Evolutionary conservation across 257 asterid genomes (phyloP), one percentile per base, ranked within the genome.

Genomic region (Solanum chaucha): DNA sequence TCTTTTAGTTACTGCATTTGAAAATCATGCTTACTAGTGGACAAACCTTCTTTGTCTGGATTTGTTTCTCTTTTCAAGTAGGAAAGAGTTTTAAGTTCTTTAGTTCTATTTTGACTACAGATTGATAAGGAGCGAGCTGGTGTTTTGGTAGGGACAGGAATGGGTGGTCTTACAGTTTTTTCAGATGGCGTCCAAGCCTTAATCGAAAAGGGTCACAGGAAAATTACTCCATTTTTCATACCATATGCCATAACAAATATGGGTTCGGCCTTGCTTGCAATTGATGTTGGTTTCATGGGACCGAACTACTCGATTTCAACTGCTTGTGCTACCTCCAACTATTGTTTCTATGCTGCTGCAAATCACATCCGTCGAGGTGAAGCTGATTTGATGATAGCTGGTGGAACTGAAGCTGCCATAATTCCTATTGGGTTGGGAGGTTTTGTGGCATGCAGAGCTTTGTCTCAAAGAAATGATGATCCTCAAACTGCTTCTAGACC

Each of bases 281-380:
- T 96, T 84, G 98, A 93, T 93, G 91, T 96, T 85, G 99, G 97
- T 82, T 93, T 96, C 87, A 94, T 96, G 98, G 99, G 99, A 68
- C 98, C 99, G 15, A 95, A 95, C 89, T 96, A 96, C 90, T 96
- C 98, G 1, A 96, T 95, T 87, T 96, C 99, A 85, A 95, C 99
- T 88, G 99, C 98, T 90, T 96, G 99, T 89, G 99, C 99, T 32
- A 95, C 99, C 84, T 95, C 98, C n/a, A 96, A 95, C 86, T 95
- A 96, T 82, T 95, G 98, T 90, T 96, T 96, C 90, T 92, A 95
- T 32, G 99, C 98, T 8, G 99, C 98, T 88, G 99, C 98, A 9
- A 96, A 95, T 92, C 99, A 95, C 94, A 96, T 96, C 85, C 96
- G 98, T 13, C 89, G 99, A 87, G 99, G 99, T n/a, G 99, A 96